Percentiles rank a stretch among this genome's conserved stretches.
Evolutionary conservation across 176 grass and related monocot genomes (phyloP).

Genomic region (Miscanthus lutarioriparius): DNA sequence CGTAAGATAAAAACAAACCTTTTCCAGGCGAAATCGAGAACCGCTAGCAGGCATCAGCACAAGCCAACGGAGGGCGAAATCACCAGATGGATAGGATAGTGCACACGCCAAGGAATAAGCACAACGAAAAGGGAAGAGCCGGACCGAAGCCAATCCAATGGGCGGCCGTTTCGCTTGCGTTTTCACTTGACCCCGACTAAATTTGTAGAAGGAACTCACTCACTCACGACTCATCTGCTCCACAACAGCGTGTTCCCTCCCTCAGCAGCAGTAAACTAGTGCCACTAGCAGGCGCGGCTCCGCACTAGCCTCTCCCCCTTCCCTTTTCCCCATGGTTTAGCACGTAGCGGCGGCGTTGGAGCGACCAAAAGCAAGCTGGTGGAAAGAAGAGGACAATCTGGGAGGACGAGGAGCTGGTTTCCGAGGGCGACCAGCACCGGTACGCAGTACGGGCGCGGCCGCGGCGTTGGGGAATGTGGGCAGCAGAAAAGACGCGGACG

Average conservation of each 20-base stretch:
- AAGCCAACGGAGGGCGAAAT: background rate
- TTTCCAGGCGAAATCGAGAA: slow-evolving; percentile 5
- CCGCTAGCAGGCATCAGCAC: background rate
- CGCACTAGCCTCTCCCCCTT: background rate
- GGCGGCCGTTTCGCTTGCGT: background rate
- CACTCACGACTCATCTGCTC: slow-evolving; percentile 12
- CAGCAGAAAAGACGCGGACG: slow-evolving; percentile 39
- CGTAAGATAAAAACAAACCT: background rate
- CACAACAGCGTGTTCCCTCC: slow-evolving; percentile 15
- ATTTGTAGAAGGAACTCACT: background rate
- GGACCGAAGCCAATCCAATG: background rate
- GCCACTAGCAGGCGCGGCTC: too few relatives aligned
- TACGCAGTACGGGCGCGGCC: background rate
- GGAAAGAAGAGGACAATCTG: slow-evolving; percentile 44
- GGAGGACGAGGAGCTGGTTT: slow-evolving; percentile 21
- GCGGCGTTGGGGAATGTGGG: slow-evolving; percentile 42
- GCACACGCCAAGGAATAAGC: background rate
- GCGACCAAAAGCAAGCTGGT: slow-evolving; percentile 36
- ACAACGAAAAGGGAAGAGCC: background rate
- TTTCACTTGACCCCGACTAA: slow-evolving; percentile 12
- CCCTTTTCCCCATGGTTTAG: slow-evolving; percentile 20
- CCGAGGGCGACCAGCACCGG: background rate
- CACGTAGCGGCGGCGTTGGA: slow-evolving; percentile 17
- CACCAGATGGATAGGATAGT: background rate
- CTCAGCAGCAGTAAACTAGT: slow-evolving; percentile 31